Evolutionary conservation across 106 monocot species (phyloP), one percentile per base, ranked within the genome.

Genomic region (Dendrobium nobile): DNA sequence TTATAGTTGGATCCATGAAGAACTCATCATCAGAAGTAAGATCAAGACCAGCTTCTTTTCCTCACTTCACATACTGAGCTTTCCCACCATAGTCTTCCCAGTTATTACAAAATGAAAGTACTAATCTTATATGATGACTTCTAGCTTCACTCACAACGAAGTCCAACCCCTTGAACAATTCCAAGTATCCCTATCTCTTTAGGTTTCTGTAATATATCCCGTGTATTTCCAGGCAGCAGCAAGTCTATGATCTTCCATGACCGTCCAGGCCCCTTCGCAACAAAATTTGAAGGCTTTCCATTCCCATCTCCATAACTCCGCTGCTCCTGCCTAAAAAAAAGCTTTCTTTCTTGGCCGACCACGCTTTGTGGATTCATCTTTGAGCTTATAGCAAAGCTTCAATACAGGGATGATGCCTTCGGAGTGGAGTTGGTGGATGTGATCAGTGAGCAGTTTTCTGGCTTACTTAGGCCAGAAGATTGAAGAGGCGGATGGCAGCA

Each of bases 101-200:
- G 79, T 93, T 96, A 67, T 96, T 93, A 78, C 87, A 79, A 0
- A 96, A 59, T 19, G 90, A 85, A 4, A 96, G 84, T 54, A 96
- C 86, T 47, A 93, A 65, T 68, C 91, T 90, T 22, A 93, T 87
- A 45, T 77, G 80, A 73, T 90, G 84, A 80, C 72, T 93, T 79
- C 85, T 90, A 37, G 96, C 96, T 82, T 96, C 93, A n/a, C 91
- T 92, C 41, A 91, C 74, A 76, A 96, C 96, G 80, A 91, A 96
- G 75, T 96, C 93, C 81, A 93, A 80, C 33, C 78, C 96, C 96
- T 96, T 74, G 74, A 74, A n/a, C 74, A 74, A 20, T 74, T 44
- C 40, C 74, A 74, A 15, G 42, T 0, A 19, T 74, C 19, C 9
- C 8, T 7, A 8, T 3, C 7, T 43, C 74, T n/a, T 2, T 43